Evolutionary conservation across 805 yeast species (phyloP).

Genomic region (Clavispora asparagi): DNA sequence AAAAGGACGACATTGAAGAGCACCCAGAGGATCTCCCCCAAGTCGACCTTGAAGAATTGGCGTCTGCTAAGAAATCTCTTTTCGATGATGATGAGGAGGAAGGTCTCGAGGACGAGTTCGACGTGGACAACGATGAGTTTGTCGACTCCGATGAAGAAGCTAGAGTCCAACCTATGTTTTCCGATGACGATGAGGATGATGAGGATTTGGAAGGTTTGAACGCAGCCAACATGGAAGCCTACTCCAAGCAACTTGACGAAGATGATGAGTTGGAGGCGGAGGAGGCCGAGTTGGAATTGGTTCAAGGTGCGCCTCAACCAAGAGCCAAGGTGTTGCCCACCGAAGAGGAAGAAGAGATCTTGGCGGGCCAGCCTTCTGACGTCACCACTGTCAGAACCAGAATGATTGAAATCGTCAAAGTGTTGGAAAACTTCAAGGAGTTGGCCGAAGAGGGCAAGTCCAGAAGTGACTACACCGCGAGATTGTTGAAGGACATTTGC

Average conservation of each 20-base stretch:
- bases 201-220: conserved; percentile 57
- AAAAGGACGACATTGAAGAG: conserved; percentile 12
- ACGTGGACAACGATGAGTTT: conserved; percentile 16
- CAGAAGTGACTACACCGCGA: conserved; percentile 74
- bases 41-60: conserved; percentile 61
- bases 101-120: conserved; percentile 45
- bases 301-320: conserved; percentile 54
- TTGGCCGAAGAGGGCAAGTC: conserved; percentile 82
- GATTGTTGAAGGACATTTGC: conserved; percentile 80
- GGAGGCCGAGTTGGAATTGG: conserved; percentile 49
- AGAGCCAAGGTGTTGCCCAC: conserved; percentile 75
- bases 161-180: conserved; percentile 63
- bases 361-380: conserved; percentile 58
- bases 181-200: conserved; percentile 65
- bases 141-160: conserved; percentile 60
- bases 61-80: conserved; percentile 65
- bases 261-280: conserved; percentile 44
- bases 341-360: conserved; percentile 55
- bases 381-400: conserved; percentile 82
- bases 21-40: conserved; percentile 46
- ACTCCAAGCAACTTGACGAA: conserved; percentile 62
- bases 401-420: conserved; percentile 92
- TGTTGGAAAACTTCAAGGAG: conserved; percentile 81
- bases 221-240: conserved; percentile 79
- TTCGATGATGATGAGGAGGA: conserved; percentile 69